phyloP scores from a whole-genome alignment of 1,139 yeast species.

The Candida sanyaensis region DNA sequence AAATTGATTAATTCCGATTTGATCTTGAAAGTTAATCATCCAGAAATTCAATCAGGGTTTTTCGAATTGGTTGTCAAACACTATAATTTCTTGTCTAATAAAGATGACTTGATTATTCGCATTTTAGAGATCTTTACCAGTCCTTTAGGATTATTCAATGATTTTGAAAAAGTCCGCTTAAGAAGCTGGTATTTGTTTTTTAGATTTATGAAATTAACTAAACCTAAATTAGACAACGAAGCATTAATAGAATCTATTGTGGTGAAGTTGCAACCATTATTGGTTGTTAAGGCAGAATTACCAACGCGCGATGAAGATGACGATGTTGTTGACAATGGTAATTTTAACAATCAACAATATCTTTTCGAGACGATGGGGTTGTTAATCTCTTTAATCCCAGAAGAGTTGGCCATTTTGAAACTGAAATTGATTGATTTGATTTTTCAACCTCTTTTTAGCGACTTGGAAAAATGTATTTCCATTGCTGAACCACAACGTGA shows the following conservation, averaged over 20 bases:
- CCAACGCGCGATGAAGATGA: slow-evolving; percentile 55
- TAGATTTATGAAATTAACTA: slow-evolving; percentile 76
- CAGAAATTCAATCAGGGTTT: slow-evolving; percentile 74
- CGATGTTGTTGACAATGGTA: slow-evolving; percentile 56
- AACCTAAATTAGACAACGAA: slow-evolving; percentile 48
- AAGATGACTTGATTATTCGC: slow-evolving; percentile 55
- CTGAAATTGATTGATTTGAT: slow-evolving; percentile 59
- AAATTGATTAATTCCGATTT: slow-evolving; percentile 64
- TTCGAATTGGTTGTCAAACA: slow-evolving; percentile 87
- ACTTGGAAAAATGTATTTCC: slow-evolving; percentile 64
- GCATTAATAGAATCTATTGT: slow-evolving; percentile 38
- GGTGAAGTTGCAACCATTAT: slow-evolving; percentile 47
- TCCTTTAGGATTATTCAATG: slow-evolving; percentile 77
- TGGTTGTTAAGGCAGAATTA: slow-evolving; percentile 60
- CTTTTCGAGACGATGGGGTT: slow-evolving; percentile 81
- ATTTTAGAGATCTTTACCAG: slow-evolving; percentile 79
- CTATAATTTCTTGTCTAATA: slow-evolving; percentile 60
- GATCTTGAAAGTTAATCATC: slow-evolving; percentile 59
- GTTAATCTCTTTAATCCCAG: slow-evolving; percentile 51
- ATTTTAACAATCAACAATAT: slow-evolving; percentile 77
- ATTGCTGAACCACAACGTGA: slow-evolving; percentile 36
- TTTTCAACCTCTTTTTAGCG: slow-evolving; percentile 76
- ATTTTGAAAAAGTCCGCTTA: slow-evolving; percentile 68
- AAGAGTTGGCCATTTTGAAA: slow-evolving; percentile 30
- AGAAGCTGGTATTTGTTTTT: slow-evolving; percentile 91